Conservation (phyloP, 768 basidiomycete genomes). For the Chalciporus pseudorubinellus region DNA sequence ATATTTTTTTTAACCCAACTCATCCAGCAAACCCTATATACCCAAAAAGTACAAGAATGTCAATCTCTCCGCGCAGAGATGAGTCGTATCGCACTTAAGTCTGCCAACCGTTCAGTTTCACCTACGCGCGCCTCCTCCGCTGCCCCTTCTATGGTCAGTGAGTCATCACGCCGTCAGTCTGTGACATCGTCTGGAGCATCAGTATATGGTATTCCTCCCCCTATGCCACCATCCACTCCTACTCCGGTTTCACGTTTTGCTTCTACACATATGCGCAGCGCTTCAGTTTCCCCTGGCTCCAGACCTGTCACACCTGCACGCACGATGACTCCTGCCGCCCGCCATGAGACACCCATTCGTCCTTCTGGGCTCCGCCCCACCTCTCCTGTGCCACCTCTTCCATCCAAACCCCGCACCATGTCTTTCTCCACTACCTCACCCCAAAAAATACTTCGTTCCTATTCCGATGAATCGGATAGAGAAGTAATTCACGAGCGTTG, state of each 20-base stretch:
- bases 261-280: conserved; percentile 54
- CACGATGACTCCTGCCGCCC: conserved; percentile 25
- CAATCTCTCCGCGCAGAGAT: conserved; percentile 66
- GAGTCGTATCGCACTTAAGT: conserved; percentile 45
- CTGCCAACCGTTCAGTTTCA: conserved; percentile 22
- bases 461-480: conserved; percentile 62
- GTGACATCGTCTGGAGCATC: conserved; percentile 32
- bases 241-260: conserved; percentile 52
- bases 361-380: conserved; percentile 29
- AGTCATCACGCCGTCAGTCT: conserved; percentile 29
- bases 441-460: conserved; percentile 56
- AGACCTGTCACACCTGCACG: conserved; percentile 35
- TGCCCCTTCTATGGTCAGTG: conserved; percentile 21
- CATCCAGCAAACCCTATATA: conserved; percentile 55
- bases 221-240: conserved; percentile 41
- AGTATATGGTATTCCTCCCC: conserved; percentile 30
- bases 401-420: conserved; percentile 48
- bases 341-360: conserved; percentile 31
- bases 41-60: conserved; percentile 69
- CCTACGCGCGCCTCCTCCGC: conserved; percentile 28
- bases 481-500: conserved; percentile 62
- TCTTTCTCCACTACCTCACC: conserved; percentile 48
- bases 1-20: conserved; percentile 16
- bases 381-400: conserved; percentile 30
- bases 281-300: conserved; percentile 42